phyloP scores from a whole-genome alignment of 2,329 filamentous ascomycete genomes.

The Cladosporium austrohemisphaericum region DNA sequence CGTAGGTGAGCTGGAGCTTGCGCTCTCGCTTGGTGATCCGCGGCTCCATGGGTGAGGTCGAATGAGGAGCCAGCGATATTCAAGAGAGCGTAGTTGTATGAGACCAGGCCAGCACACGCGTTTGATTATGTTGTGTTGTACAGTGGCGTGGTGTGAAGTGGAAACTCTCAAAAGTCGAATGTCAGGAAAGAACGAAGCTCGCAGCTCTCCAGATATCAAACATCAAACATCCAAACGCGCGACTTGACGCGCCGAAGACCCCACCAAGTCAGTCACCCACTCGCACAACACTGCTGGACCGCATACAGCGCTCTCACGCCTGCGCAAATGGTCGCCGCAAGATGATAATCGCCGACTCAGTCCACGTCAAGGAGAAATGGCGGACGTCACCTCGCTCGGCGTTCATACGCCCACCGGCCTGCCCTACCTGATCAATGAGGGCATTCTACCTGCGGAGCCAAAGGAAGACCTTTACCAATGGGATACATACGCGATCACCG shows the following conservation, averaged over 20 bases:
- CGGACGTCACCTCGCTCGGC: slow-evolving; percentile 83
- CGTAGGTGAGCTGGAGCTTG: slow-evolving; percentile 44
- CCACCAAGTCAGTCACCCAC: slow-evolving; percentile 4
- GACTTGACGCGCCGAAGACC: neutral
- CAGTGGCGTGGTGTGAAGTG: no score
- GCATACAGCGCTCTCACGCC: neutral
- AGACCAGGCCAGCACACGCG: no score
- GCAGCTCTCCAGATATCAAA: neutral
- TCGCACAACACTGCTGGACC: neutral
- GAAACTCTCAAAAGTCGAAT: neutral
- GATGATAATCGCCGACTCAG: slow-evolving; percentile 1
- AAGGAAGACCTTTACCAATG: slow-evolving; percentile 67
- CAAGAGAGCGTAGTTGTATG: no score
- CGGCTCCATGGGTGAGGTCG: slow-evolving; percentile 22
- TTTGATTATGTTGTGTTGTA: no score
- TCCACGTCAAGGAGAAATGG: slow-evolving; percentile 57
- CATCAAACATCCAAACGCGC: neutral
- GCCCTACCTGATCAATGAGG: slow-evolving; percentile 76
- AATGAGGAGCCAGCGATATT: no score
- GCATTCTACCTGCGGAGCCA: slow-evolving; percentile 67
- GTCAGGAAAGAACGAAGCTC: neutral
- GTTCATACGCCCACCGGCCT: slow-evolving; percentile 84
- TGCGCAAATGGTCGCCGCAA: neutral
- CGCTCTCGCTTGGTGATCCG: slow-evolving; percentile 29
- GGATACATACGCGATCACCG: slow-evolving; percentile 57